These are phyloP conservation scores for Musa balbisiana DNA, from an alignment of 202 grass and related monocot genomes.

Conservation along the genomic window DNA sequence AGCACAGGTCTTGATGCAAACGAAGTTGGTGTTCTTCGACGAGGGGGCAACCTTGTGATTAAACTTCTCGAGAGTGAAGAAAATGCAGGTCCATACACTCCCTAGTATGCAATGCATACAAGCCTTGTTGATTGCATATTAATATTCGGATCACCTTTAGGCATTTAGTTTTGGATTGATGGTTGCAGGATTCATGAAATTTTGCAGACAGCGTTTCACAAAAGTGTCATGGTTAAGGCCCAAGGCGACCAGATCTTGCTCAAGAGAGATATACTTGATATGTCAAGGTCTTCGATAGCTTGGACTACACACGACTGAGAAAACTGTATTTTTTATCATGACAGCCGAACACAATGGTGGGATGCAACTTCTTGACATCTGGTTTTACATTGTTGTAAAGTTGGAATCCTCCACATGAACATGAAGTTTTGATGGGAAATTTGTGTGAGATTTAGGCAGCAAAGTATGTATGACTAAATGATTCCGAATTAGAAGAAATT, in stretches of 20 bases:
- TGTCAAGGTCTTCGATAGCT: slow-evolving; percentile 64
- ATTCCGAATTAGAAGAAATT: not conserved
- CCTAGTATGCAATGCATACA: not conserved
- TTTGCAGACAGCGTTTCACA: slow-evolving; percentile 68
- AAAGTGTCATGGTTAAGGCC: slow-evolving; percentile 77
- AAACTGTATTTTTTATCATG: not conserved
- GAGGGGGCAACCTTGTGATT: slow-evolving; percentile 63
- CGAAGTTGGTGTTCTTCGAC: slow-evolving; percentile 53
- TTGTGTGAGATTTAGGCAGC: not conserved
- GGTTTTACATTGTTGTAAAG: not conserved
- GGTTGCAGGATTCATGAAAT: slow-evolving; percentile 62
- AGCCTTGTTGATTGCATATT: no score
- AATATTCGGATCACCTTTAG: not conserved
- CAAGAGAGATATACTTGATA: slow-evolving; percentile 88
- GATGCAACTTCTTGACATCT: not conserved
- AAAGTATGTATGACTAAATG: not conserved
- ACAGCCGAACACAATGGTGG: not conserved
- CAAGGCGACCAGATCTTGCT: slow-evolving; percentile 73
- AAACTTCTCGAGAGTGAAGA: slow-evolving; percentile 90
- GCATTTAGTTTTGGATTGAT: not conserved
- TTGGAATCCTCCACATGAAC: not conserved
- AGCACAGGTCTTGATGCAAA: slow-evolving; percentile 40
- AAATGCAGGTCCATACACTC: slow-evolving; percentile 37
- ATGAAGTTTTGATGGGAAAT: not conserved
- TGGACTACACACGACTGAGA: not conserved